Conservation (phyloP, 208 protist species). For the Naegleria lovaniensis region DNA sequence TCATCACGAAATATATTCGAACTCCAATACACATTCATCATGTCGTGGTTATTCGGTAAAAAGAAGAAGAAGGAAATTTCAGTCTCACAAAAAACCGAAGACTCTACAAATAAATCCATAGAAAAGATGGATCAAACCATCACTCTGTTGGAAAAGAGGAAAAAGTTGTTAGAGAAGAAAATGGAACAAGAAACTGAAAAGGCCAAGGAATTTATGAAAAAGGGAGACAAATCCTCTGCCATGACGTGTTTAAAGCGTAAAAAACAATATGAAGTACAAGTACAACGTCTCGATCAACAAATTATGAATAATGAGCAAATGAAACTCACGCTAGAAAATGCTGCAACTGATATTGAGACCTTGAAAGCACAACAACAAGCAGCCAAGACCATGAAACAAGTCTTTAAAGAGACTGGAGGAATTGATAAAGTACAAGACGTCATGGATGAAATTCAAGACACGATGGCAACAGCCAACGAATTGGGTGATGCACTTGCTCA, state of each 20-base stretch:
- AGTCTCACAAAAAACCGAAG: conserved; percentile 11
- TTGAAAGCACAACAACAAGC: neutral
- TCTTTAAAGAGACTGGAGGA: conserved; percentile 25
- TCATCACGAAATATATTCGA: too few species aligned
- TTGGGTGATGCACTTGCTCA: neutral
- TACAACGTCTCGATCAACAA: neutral
- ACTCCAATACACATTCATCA: neutral
- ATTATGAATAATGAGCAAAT: neutral
- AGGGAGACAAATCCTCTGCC: neutral
- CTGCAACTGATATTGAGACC: conserved; percentile 6
- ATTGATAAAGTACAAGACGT: conserved; percentile 23
- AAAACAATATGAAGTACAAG: neutral
- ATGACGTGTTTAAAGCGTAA: neutral
- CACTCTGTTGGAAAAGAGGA: neutral
- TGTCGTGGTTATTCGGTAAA: conserved; percentile 13
- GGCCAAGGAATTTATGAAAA: conserved; percentile 16
- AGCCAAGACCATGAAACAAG: neutral
- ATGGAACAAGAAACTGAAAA: conserved; percentile 15
- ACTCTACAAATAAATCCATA: neutral
- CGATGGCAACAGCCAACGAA: conserved; percentile 2
- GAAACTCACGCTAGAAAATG: conserved; percentile 2
- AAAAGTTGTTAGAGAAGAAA: conserved; percentile 24
- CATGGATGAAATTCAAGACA: conserved; percentile 1
- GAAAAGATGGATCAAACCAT: conserved; percentile 12
- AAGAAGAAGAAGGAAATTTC: conserved; percentile 18